Evolutionary conservation across 2,329 filamentous ascomycete genomes (phyloP).

Genomic region (Pseudogymnoascus sp.): DNA sequence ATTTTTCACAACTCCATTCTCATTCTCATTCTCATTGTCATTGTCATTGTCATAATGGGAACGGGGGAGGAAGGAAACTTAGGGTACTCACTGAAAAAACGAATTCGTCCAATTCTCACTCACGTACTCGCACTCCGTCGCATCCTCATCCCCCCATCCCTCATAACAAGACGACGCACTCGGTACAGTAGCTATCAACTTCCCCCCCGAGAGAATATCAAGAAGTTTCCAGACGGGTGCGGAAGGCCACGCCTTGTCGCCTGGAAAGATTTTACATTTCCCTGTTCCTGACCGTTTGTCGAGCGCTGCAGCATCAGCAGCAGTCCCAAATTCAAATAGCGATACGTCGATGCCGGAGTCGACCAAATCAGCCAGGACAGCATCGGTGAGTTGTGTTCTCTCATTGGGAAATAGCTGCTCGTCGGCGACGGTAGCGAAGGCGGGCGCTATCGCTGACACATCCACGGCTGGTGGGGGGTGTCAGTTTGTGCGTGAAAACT

Average conservation of each 20-base stretch:
- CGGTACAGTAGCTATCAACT: conserved; percentile 36
- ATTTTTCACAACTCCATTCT: too few relatives aligned
- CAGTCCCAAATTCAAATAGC: conserved; percentile 11
- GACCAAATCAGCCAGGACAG: conserved; percentile 14
- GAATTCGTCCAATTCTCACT: conserved; percentile 26
- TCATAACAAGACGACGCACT: conserved; percentile 37
- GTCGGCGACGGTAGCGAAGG: background rate
- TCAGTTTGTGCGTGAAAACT: background rate
- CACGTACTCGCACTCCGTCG: conserved; percentile 28
- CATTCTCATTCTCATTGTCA: too few relatives aligned
- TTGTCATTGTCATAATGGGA: conserved; percentile 24
- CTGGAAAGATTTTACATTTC: conserved; percentile 20
- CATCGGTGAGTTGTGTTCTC: conserved; percentile 17
- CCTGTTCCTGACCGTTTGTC: conserved; percentile 22
- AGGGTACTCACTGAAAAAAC: conserved; percentile 30
- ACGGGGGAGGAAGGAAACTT: background rate
- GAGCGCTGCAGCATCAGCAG: conserved; percentile 4
- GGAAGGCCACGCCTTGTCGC: conserved; percentile 37
- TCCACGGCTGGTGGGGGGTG: background rate
- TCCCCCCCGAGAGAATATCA: conserved; percentile 35
- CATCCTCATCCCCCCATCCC: conserved; percentile 25
- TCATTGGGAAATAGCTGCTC: conserved; percentile 6
- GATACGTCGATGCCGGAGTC: conserved; percentile 10
- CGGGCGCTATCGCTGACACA: too few relatives aligned
- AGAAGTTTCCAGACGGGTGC: conserved; percentile 36